Evolutionary conservation across 148 eudicot species (phyloP).

Genomic region (Pouteria glomerata): DNA sequence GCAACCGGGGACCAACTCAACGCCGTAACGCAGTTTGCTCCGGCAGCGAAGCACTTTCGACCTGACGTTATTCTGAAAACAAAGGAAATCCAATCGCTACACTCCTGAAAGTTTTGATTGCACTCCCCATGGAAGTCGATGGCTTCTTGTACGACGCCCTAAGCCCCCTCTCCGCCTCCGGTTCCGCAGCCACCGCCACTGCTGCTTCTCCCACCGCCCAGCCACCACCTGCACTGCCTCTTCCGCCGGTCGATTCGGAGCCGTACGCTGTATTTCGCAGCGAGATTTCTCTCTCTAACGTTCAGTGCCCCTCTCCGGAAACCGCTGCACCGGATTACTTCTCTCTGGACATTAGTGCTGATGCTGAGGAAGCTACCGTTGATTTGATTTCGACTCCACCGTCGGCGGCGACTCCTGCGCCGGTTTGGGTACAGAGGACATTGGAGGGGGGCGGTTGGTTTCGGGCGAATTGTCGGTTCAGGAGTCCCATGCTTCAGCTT

Average conservation of each 20-base stretch:
- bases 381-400: conserved; percentile 10
- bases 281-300: conserved; percentile 38
- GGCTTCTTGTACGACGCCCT: conserved; percentile 63
- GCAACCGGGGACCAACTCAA: too few relatives aligned
- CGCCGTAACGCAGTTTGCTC: too few relatives aligned
- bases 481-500: conserved; percentile 92
- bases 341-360: conserved; percentile 53
- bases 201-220: background rate
- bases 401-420: conserved; percentile 13
- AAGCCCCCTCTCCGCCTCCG: conserved; percentile 39
- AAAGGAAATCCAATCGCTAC: too few relatives aligned
- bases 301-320: conserved; percentile 17
- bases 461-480: conserved; percentile 63
- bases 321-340: conserved; percentile 52
- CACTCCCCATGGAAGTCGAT: conserved; percentile 30
- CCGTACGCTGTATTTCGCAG: conserved; percentile 62
- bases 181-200: conserved; percentile 17
- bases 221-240: conserved; percentile 12
- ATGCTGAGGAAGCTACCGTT: conserved; percentile 7
- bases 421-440: conserved; percentile 30
- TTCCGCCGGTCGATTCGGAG: conserved; percentile 30
- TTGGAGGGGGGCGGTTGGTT: conserved; percentile 88
- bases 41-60: too few relatives aligned
- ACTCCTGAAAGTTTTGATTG: background rate
- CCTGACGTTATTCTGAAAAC: too few relatives aligned